phyloP scores from a whole-genome alignment of 768 basidiomycete genomes.

The Ramaria rubella region DNA sequence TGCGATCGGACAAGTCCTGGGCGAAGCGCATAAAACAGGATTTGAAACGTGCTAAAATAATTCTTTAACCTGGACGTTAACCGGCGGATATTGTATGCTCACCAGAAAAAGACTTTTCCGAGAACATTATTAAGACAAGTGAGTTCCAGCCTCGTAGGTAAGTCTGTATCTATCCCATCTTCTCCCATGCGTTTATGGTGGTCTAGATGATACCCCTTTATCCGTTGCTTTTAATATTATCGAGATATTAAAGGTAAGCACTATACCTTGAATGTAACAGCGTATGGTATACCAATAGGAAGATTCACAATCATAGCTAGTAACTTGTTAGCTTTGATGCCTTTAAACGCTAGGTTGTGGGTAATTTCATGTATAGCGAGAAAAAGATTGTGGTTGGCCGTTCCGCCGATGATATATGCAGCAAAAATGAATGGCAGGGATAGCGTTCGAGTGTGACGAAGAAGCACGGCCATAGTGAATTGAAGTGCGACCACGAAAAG shows the following conservation, averaged over 20 bases:
- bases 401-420: constrained; percentile 87
- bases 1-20: constrained; percentile 89
- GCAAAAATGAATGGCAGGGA: constrained; percentile 66
- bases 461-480: constrained; percentile 50
- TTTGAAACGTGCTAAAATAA: constrained; percentile 79
- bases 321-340: constrained; percentile 75
- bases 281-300: constrained; percentile 92
- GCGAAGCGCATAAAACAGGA: constrained; percentile 94
- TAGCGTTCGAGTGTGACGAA: constrained; percentile 63
- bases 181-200: constrained; percentile 95
- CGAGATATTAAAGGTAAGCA: not conserved
- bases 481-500: constrained; percentile 75
- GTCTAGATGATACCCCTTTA: constrained; percentile 84
- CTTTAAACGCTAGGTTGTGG: constrained; percentile 90
- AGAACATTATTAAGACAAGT: constrained; percentile 88
- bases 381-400: constrained; percentile 96
- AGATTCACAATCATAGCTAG: constrained; percentile 89
- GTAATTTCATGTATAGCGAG: constrained; percentile 98
- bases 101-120: constrained; percentile 98
- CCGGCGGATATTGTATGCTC: constrained; percentile 24
- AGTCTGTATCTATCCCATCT: constrained; percentile 93
- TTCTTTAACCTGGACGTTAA: not conserved
- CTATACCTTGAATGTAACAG: constrained; percentile 86
- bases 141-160: constrained; percentile 83
- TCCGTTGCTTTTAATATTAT: no score